These are phyloP conservation scores for Umbilicaria muhlenbergii DNA, from an alignment of 495 filamentous ascomycete genomes.

Conservation along the genomic window DNA sequence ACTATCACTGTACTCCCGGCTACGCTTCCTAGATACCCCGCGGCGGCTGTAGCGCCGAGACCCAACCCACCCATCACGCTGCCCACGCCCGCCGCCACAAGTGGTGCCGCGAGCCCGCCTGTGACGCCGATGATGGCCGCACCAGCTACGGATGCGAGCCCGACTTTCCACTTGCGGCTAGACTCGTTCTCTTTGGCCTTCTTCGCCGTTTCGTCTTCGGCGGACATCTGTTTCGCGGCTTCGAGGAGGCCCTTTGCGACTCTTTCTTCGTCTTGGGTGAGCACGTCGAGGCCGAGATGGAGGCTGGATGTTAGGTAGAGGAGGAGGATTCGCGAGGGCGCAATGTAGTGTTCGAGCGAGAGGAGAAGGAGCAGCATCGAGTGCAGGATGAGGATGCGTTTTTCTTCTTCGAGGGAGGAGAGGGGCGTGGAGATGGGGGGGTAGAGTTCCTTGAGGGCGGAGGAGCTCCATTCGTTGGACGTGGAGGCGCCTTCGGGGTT, in stretches of 20 bases:
- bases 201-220: constrained; percentile 49
- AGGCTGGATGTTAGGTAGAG: constrained; percentile 54
- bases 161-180: constrained; percentile 63
- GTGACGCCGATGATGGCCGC: constrained; percentile 70
- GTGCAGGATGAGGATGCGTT: constrained; percentile 32
- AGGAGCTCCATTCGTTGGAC: constrained; percentile 15
- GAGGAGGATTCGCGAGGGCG: constrained; percentile 61
- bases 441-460: constrained; percentile 26
- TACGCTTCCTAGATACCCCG: constrained; percentile 62
- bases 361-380: constrained; percentile 59
- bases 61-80: constrained; percentile 69
- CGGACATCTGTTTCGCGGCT: constrained; percentile 52
- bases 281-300: constrained; percentile 41
- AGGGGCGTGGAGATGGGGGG: constrained; percentile 30
- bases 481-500: constrained; percentile 4
- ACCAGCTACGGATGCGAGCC: constrained; percentile 62
- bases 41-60: constrained; percentile 62
- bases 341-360: constrained; percentile 66
- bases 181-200: constrained; percentile 50
- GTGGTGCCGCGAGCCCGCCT: constrained; percentile 63
- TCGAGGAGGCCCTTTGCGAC: constrained; percentile 61
- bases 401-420: constrained; percentile 23
- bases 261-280: constrained; percentile 57
- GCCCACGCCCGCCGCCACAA: constrained; percentile 71
- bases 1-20: constrained; percentile 64